A percentile compares a stretch with the other conserved stretches of the same genome.
These are phyloP conservation scores for Pleurotus djamor DNA, from an alignment of 768 basidiomycete genomes.

Conservation along the genomic window DNA sequence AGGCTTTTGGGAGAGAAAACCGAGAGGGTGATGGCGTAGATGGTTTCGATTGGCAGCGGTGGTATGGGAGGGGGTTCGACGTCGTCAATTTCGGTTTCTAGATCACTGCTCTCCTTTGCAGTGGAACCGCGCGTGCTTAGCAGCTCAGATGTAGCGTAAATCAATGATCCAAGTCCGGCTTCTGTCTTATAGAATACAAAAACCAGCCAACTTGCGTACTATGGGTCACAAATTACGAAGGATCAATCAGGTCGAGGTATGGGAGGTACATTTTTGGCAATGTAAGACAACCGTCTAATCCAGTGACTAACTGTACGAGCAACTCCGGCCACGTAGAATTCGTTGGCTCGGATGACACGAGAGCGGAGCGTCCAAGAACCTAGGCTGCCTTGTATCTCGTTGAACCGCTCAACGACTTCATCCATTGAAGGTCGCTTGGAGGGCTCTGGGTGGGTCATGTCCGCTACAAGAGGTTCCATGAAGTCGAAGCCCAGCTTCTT, in stretches of 20 bases:
- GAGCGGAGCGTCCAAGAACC: slow-evolving; percentile 27
- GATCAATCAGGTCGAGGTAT: not conserved
- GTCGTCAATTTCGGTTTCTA: slow-evolving; percentile 50
- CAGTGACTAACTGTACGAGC: slow-evolving; percentile 6
- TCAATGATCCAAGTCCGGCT: too few relatives aligned
- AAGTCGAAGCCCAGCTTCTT: slow-evolving; percentile 22
- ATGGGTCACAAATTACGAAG: too few relatives aligned
- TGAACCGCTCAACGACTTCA: slow-evolving; percentile 29
- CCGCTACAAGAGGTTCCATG: slow-evolving; percentile 21
- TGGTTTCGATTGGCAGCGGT: slow-evolving; percentile 67
- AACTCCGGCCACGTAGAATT: not conserved
- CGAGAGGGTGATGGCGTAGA: slow-evolving; percentile 34
- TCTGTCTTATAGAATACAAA: too few relatives aligned
- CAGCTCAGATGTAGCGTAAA: too few relatives aligned
- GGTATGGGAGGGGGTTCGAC: slow-evolving; percentile 69
- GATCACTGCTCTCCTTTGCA: too few relatives aligned
- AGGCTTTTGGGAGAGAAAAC: slow-evolving; percentile 76
- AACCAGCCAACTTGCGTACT: too few relatives aligned
- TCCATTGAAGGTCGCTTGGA: slow-evolving; percentile 32
- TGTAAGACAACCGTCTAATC: slow-evolving; percentile 4
- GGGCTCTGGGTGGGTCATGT: slow-evolving; percentile 33
- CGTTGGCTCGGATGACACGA: slow-evolving; percentile 11
- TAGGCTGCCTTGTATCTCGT: slow-evolving; percentile 18
- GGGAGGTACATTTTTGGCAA: slow-evolving; percentile 1
- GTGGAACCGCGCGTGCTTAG: too few relatives aligned